Evolutionary conservation across 345 rosid species (phyloP).

Genomic region (Microcos paniculata): DNA sequence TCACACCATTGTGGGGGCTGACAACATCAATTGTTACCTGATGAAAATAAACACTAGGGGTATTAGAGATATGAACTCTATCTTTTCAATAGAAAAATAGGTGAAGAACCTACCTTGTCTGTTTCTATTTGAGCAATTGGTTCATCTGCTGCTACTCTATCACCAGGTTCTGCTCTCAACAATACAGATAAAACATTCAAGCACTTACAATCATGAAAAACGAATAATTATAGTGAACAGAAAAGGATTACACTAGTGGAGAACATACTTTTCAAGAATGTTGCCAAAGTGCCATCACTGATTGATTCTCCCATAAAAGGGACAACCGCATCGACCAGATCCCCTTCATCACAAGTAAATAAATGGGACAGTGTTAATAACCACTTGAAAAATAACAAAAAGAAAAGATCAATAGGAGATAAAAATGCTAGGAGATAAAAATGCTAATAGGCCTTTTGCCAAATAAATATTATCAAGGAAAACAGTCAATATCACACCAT

Average conservation of each 20-base stretch:
- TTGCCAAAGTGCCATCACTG: slow-evolving; percentile 80
- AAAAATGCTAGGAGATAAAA: too few species aligned
- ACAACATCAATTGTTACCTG: slow-evolving; percentile 87
- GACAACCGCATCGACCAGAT: slow-evolving; percentile 70
- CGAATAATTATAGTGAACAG: neutral
- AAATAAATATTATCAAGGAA: neutral
- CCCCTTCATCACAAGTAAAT: slow-evolving; percentile 42
- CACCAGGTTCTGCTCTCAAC: slow-evolving; percentile 80
- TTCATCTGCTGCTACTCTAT: slow-evolving; percentile 86
- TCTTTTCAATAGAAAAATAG: neutral
- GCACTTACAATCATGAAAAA: neutral
- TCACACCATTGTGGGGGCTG: slow-evolving; percentile 86
- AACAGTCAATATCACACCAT: slow-evolving; percentile 40
- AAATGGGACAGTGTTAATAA: neutral
- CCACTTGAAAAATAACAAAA: neutral
- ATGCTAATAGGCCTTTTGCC: neutral
- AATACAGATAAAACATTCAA: slow-evolving; percentile 4
- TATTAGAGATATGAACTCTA: slow-evolving; percentile 16
- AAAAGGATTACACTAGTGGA: neutral
- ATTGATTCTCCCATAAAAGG: slow-evolving; percentile 95
- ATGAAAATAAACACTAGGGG: slow-evolving; percentile 11
- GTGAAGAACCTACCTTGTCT: slow-evolving; percentile 60
- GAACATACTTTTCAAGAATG: slow-evolving; percentile 66
- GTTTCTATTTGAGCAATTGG: slow-evolving; percentile 98
- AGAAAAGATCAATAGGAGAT: neutral